phyloP scores from a whole-genome alignment of 1,139 yeast genomes.

The Hemisphaericaspora lyxosophila region DNA sequence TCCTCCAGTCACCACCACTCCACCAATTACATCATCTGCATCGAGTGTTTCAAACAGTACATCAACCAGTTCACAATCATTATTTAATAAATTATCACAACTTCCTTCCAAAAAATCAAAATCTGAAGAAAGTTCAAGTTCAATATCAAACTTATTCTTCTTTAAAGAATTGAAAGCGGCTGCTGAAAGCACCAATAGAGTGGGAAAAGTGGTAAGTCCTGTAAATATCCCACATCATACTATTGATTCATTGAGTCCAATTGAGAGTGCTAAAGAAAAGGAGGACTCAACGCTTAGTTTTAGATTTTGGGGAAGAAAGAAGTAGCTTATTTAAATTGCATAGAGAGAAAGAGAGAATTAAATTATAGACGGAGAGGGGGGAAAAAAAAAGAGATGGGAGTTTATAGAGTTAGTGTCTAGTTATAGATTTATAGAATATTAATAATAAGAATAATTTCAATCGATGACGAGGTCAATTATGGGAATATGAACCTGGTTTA shows the following conservation, averaged over 20 bases:
- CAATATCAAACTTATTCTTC: constrained; percentile 2
- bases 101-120: constrained; percentile 1
- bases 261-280: constrained; percentile 3
- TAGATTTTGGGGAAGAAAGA: constrained; percentile 15
- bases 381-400: too few relatives aligned
- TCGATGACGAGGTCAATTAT: too few relatives aligned
- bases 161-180: background rate
- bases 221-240: constrained; percentile 1
- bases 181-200: background rate
- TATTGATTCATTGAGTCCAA: constrained; percentile 1
- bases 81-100: background rate
- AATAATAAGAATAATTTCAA: too few relatives aligned
- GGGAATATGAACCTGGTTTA: too few relatives aligned
- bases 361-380: background rate
- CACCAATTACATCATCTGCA: background rate
- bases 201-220: background rate
- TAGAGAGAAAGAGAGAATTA: background rate
- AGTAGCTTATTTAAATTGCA: background rate
- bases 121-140: background rate
- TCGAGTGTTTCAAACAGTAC: background rate
- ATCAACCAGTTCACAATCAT: background rate
- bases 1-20: background rate
- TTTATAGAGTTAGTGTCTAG: background rate
- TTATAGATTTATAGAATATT: background rate
- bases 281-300: constrained; percentile 9